A percentile compares a stretch with the other conserved stretches of the same genome.
Conservation (phyloP, 805 yeast genomes). For the Cyberlindnera maritima region DNA sequence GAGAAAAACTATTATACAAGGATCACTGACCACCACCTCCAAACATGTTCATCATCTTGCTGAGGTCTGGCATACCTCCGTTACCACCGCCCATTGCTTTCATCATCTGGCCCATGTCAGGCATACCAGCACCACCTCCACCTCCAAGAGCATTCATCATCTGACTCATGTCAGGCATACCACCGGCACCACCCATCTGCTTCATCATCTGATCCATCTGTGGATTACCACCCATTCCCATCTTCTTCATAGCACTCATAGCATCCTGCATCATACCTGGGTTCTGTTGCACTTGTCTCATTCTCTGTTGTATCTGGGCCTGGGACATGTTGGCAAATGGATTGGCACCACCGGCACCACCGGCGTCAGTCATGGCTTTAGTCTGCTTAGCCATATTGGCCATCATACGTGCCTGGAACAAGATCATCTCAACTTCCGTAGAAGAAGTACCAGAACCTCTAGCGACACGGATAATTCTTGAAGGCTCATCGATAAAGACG, state of each 20-base stretch:
- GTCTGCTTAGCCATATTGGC: conserved; percentile 77
- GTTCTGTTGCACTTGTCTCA: conserved; percentile 63
- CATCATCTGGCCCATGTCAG: conserved; percentile 52
- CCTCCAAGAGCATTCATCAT: conserved; percentile 55
- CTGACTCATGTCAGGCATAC: conserved; percentile 46
- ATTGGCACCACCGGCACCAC: conserved; percentile 39
- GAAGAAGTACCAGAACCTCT: conserved; percentile 92
- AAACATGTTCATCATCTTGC: conserved; percentile 48
- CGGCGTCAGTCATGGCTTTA: conserved; percentile 28
- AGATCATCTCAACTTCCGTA: conserved; percentile 87
- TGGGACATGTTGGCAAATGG: not conserved
- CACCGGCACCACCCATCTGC: conserved; percentile 42
- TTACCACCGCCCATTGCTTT: conserved; percentile 47
- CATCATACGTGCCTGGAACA: conserved; percentile 92
- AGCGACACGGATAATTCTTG: conserved; percentile 86
- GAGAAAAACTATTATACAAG: not conserved
- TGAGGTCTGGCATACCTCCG: conserved; percentile 69
- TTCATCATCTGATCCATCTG: conserved; percentile 55
- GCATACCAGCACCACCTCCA: conserved; percentile 17
- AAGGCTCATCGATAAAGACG: conserved; percentile 75
- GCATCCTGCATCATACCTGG: conserved; percentile 69
- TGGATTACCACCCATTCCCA: conserved; percentile 33
- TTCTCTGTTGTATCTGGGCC: conserved; percentile 38
- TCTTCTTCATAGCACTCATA: conserved; percentile 61
- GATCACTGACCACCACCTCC: conserved; percentile 27